phyloP scores from a whole-genome alignment of 768 basidiomycete species.

The Panaeolus cyanescens region DNA sequence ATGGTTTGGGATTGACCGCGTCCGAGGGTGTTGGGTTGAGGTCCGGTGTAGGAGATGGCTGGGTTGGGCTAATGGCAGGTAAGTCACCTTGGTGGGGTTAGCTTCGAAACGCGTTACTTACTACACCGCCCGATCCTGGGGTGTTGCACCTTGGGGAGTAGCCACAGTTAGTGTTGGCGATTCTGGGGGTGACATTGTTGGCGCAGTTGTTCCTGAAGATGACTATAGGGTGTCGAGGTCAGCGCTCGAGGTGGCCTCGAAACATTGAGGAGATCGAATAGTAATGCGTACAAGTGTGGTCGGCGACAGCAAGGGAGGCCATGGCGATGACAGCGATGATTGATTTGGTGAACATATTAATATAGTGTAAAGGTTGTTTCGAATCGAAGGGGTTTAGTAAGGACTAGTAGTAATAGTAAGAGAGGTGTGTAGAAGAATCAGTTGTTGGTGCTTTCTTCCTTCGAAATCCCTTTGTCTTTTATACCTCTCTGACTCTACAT shows the following conservation, averaged over 20 bases:
- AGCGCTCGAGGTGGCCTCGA: neutral
- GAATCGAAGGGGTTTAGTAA: neutral
- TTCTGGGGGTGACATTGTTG: slow-evolving; percentile 30
- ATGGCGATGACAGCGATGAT: neutral
- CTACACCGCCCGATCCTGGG: slow-evolving; percentile 35
- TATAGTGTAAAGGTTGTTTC: neutral
- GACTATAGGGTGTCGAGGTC: slow-evolving; percentile 19
- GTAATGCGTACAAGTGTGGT: neutral
- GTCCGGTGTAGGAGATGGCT: slow-evolving; percentile 33
- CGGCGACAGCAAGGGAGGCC: neutral
- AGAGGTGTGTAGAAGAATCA: neutral
- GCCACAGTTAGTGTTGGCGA: slow-evolving; percentile 40
- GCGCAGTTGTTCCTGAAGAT: slow-evolving; percentile 37
- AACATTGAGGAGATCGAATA: neutral
- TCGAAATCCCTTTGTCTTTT: neutral
- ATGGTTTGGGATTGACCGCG: slow-evolving; percentile 28
- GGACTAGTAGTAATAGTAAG: no score
- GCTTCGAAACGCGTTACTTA: slow-evolving; percentile 10
- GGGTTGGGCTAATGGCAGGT: slow-evolving; percentile 25
- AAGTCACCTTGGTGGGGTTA: neutral
- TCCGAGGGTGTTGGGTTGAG: slow-evolving; percentile 30
- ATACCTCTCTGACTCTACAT: neutral
- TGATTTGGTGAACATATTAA: neutral
- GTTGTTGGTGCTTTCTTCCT: neutral
- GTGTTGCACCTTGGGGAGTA: slow-evolving; percentile 40